These are phyloP conservation scores for Cyanodermella asteris DNA, from an alignment of 2,329 filamentous ascomycete species.

Conservation along the genomic window DNA sequence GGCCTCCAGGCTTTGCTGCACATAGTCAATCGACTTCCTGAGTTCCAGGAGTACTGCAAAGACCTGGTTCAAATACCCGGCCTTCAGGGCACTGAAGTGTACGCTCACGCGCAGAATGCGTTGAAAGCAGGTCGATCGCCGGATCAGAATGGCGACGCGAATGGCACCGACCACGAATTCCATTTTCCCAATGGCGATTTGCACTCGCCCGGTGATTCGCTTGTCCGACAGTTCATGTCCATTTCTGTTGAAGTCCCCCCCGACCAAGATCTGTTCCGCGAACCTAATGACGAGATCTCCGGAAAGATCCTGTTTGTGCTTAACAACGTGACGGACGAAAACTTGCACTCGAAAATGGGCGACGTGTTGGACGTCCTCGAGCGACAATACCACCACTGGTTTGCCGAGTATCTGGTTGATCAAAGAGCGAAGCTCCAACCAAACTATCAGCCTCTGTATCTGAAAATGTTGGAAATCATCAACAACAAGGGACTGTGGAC, in stretches of 20 bases:
- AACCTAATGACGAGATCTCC: conserved; percentile 65
- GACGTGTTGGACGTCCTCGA: conserved; percentile 63
- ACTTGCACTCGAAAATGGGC: conserved; percentile 60
- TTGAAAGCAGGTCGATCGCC: conserved; percentile 44
- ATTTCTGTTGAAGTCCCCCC: conserved; percentile 53
- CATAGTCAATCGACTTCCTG: conserved; percentile 54
- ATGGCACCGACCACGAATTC: conserved; percentile 22
- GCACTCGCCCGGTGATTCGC: conserved; percentile 37
- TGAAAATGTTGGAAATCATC: conserved; percentile 70
- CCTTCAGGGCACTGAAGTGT: conserved; percentile 67
- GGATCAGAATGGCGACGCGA: conserved; percentile 29
- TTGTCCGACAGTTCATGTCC: conserved; percentile 49
- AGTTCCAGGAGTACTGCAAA: conserved; percentile 91
- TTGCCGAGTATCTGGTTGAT: conserved; percentile 83
- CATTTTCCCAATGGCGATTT: conserved; percentile 45
- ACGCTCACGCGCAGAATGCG: conserved; percentile 61
- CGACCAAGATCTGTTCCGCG: conserved; percentile 45
- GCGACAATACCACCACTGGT: conserved; percentile 80
- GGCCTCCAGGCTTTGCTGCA: conserved; percentile 87
- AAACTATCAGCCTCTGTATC: conserved; percentile 84
- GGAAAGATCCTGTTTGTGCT: conserved; percentile 89
- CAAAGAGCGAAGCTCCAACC: conserved; percentile 93
- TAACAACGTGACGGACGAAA: conserved; percentile 87
- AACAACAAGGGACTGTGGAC: conserved; percentile 59
- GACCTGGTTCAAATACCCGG: conserved; percentile 63